Percentiles rank a stretch among this genome's conserved stretches.
phyloP scores from a whole-genome alignment of 1,284 basidiomycete genomes.

The Rhodotorula sp. region DNA sequence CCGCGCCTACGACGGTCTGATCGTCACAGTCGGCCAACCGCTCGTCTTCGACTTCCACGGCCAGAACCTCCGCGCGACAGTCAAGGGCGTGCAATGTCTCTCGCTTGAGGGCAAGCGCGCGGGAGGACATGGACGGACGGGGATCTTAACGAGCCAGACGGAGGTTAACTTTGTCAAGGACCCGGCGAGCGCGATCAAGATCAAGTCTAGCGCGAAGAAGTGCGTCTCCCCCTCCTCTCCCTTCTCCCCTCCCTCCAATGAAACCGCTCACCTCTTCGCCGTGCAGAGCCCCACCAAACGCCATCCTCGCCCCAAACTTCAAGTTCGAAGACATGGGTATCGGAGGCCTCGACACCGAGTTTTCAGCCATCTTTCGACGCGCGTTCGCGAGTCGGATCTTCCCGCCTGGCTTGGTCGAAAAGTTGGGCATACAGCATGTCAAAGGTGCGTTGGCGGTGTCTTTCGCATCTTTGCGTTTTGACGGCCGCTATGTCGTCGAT shows the following conservation, averaged over 20 bases:
- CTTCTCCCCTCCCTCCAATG: neutral
- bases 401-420: conserved; percentile 93
- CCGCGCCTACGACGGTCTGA: conserved; percentile 64
- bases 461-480: neutral
- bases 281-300: conserved; percentile 78
- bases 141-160: conserved; percentile 85
- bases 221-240: conserved; percentile 44
- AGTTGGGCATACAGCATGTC: conserved; percentile 97
- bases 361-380: conserved; percentile 94
- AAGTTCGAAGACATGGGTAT: conserved; percentile 99
- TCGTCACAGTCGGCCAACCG: conserved; percentile 62
- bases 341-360: conserved; percentile 93
- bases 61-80: conserved; percentile 70
- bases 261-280: neutral
- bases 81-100: conserved; percentile 66
- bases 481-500: no score
- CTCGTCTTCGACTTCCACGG: conserved; percentile 90
- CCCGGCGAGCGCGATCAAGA: conserved; percentile 73
- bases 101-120: conserved; percentile 56
- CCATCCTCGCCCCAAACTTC: conserved; percentile 96
- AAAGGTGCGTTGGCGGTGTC: conserved; percentile 62
- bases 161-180: conserved; percentile 87
- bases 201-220: conserved; percentile 91
- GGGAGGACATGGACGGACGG: conserved; percentile 51
- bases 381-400: conserved; percentile 98